Percentiles rank a stretch among this genome's conserved stretches.
Evolutionary conservation across 2,329 filamentous ascomycete species (phyloP).

Genomic region (Raffaelea arxii): DNA sequence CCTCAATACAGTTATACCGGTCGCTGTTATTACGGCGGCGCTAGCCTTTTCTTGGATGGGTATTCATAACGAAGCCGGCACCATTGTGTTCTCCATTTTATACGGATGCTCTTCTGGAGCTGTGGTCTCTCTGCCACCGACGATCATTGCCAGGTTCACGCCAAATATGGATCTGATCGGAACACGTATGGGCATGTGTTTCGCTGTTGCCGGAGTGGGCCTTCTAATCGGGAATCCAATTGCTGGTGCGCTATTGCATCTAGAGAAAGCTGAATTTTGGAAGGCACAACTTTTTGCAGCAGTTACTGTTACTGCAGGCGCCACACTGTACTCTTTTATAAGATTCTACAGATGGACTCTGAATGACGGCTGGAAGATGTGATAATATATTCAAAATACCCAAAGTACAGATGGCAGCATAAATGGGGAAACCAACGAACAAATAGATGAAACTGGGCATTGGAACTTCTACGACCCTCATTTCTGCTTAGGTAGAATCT

Average conservation of each 20-base stretch:
- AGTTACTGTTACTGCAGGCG: not conserved
- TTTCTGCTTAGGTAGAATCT: too few species aligned
- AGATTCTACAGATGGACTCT: not conserved
- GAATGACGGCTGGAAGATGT: not conserved
- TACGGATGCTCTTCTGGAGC: not conserved
- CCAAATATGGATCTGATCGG: not conserved
- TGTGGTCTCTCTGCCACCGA: not conserved
- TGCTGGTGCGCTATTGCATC: not conserved
- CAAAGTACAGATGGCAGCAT: too few species aligned
- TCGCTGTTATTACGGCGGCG: not conserved
- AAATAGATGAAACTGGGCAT: too few species aligned
- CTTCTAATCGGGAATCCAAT: not conserved
- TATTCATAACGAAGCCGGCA: not conserved
- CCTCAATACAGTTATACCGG: not conserved
- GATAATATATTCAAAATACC: too few species aligned
- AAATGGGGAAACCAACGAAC: too few species aligned
- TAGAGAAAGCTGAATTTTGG: not conserved
- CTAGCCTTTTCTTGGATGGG: not conserved
- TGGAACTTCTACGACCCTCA: too few species aligned
- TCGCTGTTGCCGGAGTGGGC: not conserved
- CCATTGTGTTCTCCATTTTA: not conserved
- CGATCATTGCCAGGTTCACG: not conserved
- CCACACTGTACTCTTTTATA: not conserved
- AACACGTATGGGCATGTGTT: not conserved
- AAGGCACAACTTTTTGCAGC: not conserved